Base-by-base conservation (phyloP, 2,329 filamentous ascomycete genomes). In the Ophiostoma sp. region DNA sequence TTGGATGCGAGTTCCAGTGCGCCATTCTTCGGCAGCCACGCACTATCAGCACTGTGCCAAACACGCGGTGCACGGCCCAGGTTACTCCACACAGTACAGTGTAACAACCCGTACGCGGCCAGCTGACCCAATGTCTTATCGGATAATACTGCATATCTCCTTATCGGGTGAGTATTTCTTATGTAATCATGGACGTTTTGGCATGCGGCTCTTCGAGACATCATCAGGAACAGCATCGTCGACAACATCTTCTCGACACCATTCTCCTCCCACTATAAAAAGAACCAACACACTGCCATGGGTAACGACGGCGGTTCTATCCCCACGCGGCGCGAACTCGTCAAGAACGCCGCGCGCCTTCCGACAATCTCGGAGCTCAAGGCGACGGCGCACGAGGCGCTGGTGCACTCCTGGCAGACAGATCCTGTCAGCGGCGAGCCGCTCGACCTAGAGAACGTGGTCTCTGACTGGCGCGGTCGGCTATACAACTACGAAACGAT, bases 291-390 rank as follows among this genome's bases (percentile, higher is more conserved):
- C 27, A 1, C 2, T 31, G 23, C 68, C 75, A 97, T 99, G 95
- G 95, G 95, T 78, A 99, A 99, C 82, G 95, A 99, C 79, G 95
- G 95, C 75, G 95, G 95, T 78, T 94, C 92, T 75, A 99, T 99
- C 75, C 95, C 95, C 5, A 98, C 91, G 73, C 92, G 96, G 41
- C 91, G 93, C 77, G 96, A 99, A 80, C 91, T 99, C 65, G 95
- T 99, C 79, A 96, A 96, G 81, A 90, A 94, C 79, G 93, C 94
- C 36, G 93, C 94, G 60, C 91, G 92, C 76, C 86, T 89, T 68
- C 91, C 91, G 31, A 96, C 91, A 44, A 86, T 92, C 36, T 89
- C 92, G 66, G 91, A 98, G 82, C 82, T 97, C 71, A 98, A 98
- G 81, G 93, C 95, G 74, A 90, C 91, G 10, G 90, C 90, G 74